Evolutionary conservation across 345 rosid species (phyloP).

Genomic region (Citrus trifoliata): DNA sequence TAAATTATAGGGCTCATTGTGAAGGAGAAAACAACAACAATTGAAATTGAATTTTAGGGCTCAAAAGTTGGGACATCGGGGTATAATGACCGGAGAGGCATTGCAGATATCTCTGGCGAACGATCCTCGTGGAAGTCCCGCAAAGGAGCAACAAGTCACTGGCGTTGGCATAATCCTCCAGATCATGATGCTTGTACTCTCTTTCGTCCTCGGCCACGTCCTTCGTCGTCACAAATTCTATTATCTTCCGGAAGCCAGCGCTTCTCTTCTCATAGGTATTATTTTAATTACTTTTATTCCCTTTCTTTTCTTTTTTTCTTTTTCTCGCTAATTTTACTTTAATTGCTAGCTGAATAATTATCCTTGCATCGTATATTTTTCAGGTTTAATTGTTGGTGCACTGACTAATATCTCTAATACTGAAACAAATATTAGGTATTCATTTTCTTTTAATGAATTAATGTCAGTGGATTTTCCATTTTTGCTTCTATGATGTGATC

Average conservation of each 20-base stretch:
- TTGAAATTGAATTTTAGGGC: neutral
- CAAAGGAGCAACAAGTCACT: slow-evolving; percentile 91
- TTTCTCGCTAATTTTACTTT: neutral
- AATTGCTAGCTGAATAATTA: neutral
- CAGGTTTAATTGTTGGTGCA: slow-evolving; percentile 86
- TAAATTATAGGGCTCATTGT: neutral
- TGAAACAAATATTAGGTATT: slow-evolving; percentile 80
- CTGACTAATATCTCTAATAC: slow-evolving; percentile 89
- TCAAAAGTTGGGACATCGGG: neutral
- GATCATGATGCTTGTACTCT: slow-evolving; percentile 99
- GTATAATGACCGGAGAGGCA: slow-evolving; percentile 22
- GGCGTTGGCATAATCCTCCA: slow-evolving; percentile 97
- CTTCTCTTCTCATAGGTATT: slow-evolving; percentile 92
- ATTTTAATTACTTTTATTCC: neutral
- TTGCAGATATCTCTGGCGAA: slow-evolving; percentile 45
- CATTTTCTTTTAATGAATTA: neutral
- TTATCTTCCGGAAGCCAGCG: slow-evolving; percentile 96
- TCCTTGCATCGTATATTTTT: neutral
- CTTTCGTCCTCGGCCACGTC: slow-evolving; percentile 93
- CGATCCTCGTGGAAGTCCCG: slow-evolving; percentile 42
- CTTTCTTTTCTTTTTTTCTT: neutral
- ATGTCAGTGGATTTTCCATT: neutral
- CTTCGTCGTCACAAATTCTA: slow-evolving; percentile 96
- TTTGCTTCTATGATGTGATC: neutral
- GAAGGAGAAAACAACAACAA: too few species aligned